Evolutionary conservation across 805 yeast genomes (phyloP).

Genomic region (Kurtzmaniella cleridarum): DNA sequence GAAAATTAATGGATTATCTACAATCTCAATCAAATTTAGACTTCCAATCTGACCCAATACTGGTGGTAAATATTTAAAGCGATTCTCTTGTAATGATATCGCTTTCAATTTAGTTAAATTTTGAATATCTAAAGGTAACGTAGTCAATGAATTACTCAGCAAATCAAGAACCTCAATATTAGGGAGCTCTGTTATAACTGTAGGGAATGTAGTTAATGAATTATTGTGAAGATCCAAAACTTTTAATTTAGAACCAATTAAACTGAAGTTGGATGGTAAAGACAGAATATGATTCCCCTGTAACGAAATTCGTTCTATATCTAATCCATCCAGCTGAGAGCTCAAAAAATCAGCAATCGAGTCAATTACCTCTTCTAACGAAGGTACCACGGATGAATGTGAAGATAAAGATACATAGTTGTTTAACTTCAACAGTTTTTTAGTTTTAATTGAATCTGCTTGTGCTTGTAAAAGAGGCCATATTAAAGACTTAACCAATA

Average conservation of each 20-base stretch:
- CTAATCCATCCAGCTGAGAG: conserved; percentile 19
- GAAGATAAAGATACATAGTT: conserved; percentile 5
- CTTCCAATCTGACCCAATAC: conserved; percentile 45
- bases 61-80: conserved; percentile 50
- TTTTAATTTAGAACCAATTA: conserved; percentile 39
- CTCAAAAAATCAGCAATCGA: conserved; percentile 15
- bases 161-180: conserved; percentile 63
- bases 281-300: conserved; percentile 44
- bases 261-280: conserved; percentile 44
- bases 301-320: conserved; percentile 47
- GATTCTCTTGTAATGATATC: conserved; percentile 57
- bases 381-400: conserved; percentile 4
- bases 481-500: conserved; percentile 8
- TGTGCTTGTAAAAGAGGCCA: conserved; percentile 17
- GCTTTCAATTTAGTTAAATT: conserved; percentile 45
- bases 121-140: conserved; percentile 42
- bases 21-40: conserved; percentile 55
- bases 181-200: conserved; percentile 27
- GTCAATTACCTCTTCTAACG: conserved; percentile 17
- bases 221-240: conserved; percentile 67
- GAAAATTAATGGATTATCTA: conserved; percentile 53
- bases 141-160: conserved; percentile 48
- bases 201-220: conserved; percentile 49
- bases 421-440: conserved; percentile 16
- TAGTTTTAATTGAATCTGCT: conserved; percentile 15